A percentile compares a stretch with the other conserved stretches of the same genome.
These are phyloP conservation scores for Epichloe scottii DNA, from an alignment of 2,329 filamentous ascomycete species.

Conservation along the genomic window DNA sequence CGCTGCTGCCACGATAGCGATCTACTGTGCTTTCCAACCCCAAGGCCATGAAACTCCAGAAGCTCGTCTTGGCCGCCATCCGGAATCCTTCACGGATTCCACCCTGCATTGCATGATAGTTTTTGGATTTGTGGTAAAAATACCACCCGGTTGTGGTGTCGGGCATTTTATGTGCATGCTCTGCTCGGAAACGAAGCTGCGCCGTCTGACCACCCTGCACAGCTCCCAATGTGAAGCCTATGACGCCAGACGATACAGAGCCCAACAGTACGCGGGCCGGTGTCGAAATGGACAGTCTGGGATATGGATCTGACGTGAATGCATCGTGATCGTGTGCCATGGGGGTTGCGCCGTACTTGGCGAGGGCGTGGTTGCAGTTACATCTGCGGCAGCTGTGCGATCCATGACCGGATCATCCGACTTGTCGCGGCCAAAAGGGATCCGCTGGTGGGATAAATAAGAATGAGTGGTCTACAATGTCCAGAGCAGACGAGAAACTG, in stretches of 20 bases:
- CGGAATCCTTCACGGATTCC: conserved; percentile 67
- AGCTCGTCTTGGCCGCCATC: conserved; percentile 57
- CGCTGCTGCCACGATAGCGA: conserved; percentile 52
- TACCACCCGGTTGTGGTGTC: conserved; percentile 80
- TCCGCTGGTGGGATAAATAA: background rate
- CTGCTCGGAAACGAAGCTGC: conserved; percentile 77
- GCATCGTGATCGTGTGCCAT: conserved; percentile 9
- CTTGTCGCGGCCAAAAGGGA: background rate
- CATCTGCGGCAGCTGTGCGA: background rate
- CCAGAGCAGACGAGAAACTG: no score
- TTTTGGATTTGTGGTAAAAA: conserved; percentile 97
- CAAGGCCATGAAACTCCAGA: conserved; percentile 68
- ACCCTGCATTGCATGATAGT: conserved; percentile 72
- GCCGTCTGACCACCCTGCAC: conserved; percentile 61
- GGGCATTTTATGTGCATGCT: conserved; percentile 90
- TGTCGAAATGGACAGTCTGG: conserved; percentile 50
- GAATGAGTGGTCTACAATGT: no score
- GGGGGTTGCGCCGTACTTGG: conserved; percentile 3
- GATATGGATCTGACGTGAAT: conserved; percentile 19
- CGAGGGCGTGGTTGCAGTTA: conserved; percentile 1
- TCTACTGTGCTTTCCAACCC: conserved; percentile 68
- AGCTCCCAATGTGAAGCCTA: conserved; percentile 60
- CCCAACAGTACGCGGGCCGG: conserved; percentile 54
- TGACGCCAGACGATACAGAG: conserved; percentile 46
- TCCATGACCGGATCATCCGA: background rate